Conservation (phyloP, 305 asterid genomes). For the Plantago rigida region DNA sequence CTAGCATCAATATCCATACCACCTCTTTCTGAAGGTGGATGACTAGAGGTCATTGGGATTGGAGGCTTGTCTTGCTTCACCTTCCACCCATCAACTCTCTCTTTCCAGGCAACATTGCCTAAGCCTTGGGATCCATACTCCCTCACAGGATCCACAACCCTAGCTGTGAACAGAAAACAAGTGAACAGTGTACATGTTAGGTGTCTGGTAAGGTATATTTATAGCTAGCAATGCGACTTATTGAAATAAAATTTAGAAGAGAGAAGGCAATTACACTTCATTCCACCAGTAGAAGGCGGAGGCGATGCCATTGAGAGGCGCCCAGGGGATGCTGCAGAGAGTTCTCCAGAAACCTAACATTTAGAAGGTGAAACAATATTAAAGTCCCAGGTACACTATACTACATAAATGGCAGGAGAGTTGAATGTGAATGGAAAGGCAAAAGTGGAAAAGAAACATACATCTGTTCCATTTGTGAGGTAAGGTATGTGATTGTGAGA, state of each 20-base stretch:
- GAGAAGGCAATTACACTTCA: conserved; percentile 45
- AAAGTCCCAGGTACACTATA: conserved; percentile 17
- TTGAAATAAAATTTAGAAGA: conserved; percentile 30
- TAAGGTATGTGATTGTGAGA: conserved; percentile 78
- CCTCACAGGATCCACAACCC: conserved; percentile 86
- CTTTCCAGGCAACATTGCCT: conserved; percentile 99
- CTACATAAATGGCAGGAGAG: conserved; percentile 6
- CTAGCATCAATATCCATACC: conserved; percentile 82
- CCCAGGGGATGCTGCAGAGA: conserved; percentile 96
- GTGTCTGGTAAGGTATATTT: background rate
- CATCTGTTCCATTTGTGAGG: conserved; percentile 95
- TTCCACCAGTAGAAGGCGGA: conserved; percentile 55
- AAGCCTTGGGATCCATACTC: conserved; percentile 85
- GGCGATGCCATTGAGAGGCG: conserved; percentile 95
- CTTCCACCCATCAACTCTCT: conserved; percentile 99
- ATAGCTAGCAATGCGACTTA: conserved; percentile 24
- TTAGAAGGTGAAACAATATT: conserved; percentile 16
- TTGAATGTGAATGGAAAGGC: conserved; percentile 1
- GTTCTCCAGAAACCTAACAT: conserved; percentile 82
- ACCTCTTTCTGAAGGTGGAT: conserved; percentile 92
- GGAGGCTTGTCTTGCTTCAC: conserved; percentile 94
- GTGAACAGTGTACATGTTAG: background rate
- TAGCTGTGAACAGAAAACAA: conserved; percentile 47
- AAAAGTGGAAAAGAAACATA: conserved; percentile 28
- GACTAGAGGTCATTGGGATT: conserved; percentile 70